phyloP scores from a whole-genome alignment of 2,329 filamentous ascomycete genomes.

The Botrytis galanthina region DNA sequence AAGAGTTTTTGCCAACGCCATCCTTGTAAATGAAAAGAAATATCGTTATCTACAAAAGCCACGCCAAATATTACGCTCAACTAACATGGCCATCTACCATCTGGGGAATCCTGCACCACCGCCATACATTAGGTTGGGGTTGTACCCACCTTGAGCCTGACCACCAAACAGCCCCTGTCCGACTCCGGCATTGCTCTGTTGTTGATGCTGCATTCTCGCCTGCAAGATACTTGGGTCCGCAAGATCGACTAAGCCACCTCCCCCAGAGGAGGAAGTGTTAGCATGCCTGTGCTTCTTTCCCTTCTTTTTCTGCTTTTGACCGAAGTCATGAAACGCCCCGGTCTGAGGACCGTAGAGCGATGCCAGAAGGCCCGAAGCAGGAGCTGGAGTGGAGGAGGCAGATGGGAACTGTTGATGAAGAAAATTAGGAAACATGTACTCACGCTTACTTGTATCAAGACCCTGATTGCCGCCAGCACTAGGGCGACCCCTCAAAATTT shows the following conservation, averaged over 20 bases:
- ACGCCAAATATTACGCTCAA: slow-evolving; percentile 31
- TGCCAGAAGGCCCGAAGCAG: slow-evolving; percentile 86
- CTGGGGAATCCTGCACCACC: slow-evolving; percentile 50
- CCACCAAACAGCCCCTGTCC: slow-evolving; percentile 88
- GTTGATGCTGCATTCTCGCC: slow-evolving; percentile 89
- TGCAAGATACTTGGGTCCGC: slow-evolving; percentile 99
- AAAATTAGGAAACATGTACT: slow-evolving; percentile 94
- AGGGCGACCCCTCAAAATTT: slow-evolving; percentile 71
- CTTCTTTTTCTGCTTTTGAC: slow-evolving; percentile 99
- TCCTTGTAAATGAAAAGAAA: slow-evolving; percentile 34
- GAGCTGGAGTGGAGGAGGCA: slow-evolving; percentile 77
- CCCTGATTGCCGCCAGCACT: slow-evolving; percentile 63
- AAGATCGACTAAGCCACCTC: slow-evolving; percentile 99
- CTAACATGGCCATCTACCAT: slow-evolving; percentile 53
- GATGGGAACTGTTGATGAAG: slow-evolving; percentile 82
- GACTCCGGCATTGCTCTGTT: slow-evolving; percentile 76
- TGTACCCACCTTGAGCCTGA: slow-evolving; percentile 94
- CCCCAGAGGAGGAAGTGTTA: slow-evolving; percentile 99
- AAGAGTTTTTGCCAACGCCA: slow-evolving; percentile 36
- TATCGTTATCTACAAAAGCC: slow-evolving; percentile 36
- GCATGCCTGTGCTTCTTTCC: slow-evolving; percentile 99
- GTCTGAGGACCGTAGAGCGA: slow-evolving; percentile 86
- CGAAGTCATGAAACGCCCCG: slow-evolving; percentile 86
- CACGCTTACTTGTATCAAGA: slow-evolving; percentile 92
- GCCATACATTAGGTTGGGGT: slow-evolving; percentile 77